Evolutionary conservation across 1,284 basidiomycete species (phyloP), one percentile per base, ranked within the genome.

Genomic region (Trichosporon inkin): DNA sequence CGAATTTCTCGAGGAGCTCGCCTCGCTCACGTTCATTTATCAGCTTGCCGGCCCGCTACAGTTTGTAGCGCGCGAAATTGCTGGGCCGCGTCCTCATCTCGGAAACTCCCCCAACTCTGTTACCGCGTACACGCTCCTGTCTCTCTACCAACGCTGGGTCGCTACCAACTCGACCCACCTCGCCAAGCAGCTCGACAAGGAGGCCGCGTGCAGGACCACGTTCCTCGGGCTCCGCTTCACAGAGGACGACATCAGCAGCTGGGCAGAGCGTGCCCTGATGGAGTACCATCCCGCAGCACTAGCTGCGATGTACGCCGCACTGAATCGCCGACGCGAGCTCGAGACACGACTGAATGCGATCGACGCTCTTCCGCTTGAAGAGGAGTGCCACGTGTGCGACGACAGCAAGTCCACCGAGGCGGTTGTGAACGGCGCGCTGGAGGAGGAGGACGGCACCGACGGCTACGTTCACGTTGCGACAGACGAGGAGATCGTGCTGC

Each of bases 381-480:
- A 49, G 10, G 44, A 28, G 24, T 49, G 44, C 44, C 11, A 32
- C 6, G 44, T 49, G 44, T n/a, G 44, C 24, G 44, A 49, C 8
- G 44, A 49, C 28, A 32, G 28, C 28, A 8, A 8, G 28, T 32
- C 5, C 28, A 32, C 28, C 28, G 28, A 32, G 28, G 5, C 8
- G 44, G 44, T 11, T 6, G 14, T 16, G 16, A 49, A 49, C 24
- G 44, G 44, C 14, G n/a, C 44, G 22, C 6, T 24, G 20, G 40
- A 44, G 6, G 44, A 49, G 16, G 44, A 49, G 2, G 44, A 49
- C 14, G 44, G 24, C 2, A 22, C 22, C 16, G 44, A 49, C 14
- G 44, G 44, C 24, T 49, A 49, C 24, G 44, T 49, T 14, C 44
- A 49, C 44, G 44, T 49, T 16, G 44, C 24, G 44, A 49, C 44